These are phyloP conservation scores for Elsinoe fawcettii DNA, from an alignment of 2,329 filamentous ascomycete species.

Conservation along the genomic window DNA sequence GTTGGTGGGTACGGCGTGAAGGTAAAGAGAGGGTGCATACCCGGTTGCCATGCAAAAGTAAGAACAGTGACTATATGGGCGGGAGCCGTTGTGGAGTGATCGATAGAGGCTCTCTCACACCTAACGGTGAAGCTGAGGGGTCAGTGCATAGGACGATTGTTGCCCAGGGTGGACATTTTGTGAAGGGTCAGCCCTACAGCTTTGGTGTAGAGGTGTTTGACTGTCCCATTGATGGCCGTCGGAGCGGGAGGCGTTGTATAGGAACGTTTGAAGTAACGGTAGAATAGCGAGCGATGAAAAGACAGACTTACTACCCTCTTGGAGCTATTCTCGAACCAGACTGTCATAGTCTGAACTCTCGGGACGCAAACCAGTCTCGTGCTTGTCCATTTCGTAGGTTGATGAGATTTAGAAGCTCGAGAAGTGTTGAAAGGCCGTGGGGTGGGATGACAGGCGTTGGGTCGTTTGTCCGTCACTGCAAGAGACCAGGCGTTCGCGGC, in stretches of 20 bases:
- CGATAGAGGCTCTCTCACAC: slow-evolving; percentile 12
- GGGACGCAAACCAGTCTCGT: not conserved
- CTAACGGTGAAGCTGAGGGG: slow-evolving; percentile 10
- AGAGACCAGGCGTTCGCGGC: slow-evolving; percentile 5
- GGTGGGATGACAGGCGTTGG: not conserved
- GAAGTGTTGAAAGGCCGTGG: not conserved
- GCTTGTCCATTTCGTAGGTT: not conserved
- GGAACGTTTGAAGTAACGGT: slow-evolving; percentile 9
- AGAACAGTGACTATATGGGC: slow-evolving; percentile 15
- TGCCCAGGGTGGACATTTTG: slow-evolving; percentile 4
- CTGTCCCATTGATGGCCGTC: not conserved
- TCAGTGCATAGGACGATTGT: slow-evolving; percentile 11
- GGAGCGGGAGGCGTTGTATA: slow-evolving; percentile 13
- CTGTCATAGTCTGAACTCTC: not conserved
- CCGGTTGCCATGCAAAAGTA: slow-evolving; percentile 14
- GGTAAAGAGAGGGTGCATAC: slow-evolving; percentile 5
- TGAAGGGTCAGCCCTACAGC: slow-evolving; percentile 8
- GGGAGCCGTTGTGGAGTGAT: slow-evolving; percentile 12
- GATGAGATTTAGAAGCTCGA: not conserved
- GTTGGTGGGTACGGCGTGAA: not conserved
- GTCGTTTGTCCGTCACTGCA: not conserved
- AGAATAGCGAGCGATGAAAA: slow-evolving; percentile 10
- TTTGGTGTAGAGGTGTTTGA: slow-evolving; percentile 5
- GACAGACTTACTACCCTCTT: slow-evolving; percentile 5
- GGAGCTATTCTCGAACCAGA: not conserved